phyloP scores from a whole-genome alignment of 139 green algal genomes.

The Eudorina sp. region DNA sequence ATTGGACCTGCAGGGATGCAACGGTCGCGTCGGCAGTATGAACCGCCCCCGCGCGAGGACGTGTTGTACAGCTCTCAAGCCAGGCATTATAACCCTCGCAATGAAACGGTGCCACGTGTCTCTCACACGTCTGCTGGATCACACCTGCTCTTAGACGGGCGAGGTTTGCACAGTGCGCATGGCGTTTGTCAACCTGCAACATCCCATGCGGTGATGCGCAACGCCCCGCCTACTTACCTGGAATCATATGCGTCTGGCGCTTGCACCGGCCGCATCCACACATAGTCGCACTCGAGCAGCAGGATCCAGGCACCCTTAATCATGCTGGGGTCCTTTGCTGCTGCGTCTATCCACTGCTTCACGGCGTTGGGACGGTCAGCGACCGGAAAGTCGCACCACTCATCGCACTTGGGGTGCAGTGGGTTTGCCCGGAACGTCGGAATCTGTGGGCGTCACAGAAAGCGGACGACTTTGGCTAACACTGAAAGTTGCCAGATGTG shows the following conservation, averaged over 20 bases:
- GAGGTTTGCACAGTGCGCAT: no score
- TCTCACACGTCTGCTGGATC: no score
- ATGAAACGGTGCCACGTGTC: no score
- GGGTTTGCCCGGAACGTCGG: conserved; percentile 75
- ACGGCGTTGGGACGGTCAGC: conserved; percentile 88
- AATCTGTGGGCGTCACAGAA: conserved; percentile 54
- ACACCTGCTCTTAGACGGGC: no score
- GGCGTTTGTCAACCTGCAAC: no score
- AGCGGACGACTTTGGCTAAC: not conserved
- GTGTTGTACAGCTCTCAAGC: no score
- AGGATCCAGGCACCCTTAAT: conserved; percentile 87
- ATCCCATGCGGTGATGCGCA: no score
- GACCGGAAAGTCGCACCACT: conserved; percentile 92
- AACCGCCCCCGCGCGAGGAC: no score
- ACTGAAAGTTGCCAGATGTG: no score
- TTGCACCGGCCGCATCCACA: conserved; percentile 80
- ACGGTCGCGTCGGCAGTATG: no score
- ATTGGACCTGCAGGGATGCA: not conserved
- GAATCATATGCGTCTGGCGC: conserved; percentile 64
- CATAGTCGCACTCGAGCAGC: conserved; percentile 92
- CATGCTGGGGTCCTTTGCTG: conserved; percentile 59
- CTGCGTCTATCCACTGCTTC: conserved; percentile 79
- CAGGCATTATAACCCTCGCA: no score
- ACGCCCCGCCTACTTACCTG: not conserved
- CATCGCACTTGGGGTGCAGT: conserved; percentile 76